Percentiles rank a stretch among this genome's conserved stretches.
phyloP scores from a whole-genome alignment of 2,329 filamentous ascomycete species.

The Thielaviopsis euricoi region DNA sequence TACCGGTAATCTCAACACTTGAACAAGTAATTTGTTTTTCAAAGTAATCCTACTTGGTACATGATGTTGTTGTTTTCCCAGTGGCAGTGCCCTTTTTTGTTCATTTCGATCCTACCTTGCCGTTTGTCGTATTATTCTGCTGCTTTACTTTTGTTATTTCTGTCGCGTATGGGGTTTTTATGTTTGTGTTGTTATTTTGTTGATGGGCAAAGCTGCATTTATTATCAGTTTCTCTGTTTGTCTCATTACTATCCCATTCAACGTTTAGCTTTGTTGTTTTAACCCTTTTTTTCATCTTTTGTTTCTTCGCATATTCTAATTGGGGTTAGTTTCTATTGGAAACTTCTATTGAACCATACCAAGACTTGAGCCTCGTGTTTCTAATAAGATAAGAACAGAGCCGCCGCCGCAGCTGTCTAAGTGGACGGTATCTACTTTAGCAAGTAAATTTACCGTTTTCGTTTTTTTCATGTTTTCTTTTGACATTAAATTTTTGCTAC shows the following conservation, averaged over 20 bases:
- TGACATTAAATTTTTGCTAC: background rate
- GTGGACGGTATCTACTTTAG: background rate
- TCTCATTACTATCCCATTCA: too few species aligned
- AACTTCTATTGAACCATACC: background rate
- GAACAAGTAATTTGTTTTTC: background rate
- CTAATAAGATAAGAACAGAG: background rate
- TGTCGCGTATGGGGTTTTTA: too few species aligned
- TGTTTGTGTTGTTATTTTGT: background rate
- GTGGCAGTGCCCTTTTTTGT: background rate
- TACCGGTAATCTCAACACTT: constrained; percentile 22
- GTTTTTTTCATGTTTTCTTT: background rate
- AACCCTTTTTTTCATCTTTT: background rate
- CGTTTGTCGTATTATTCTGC: too few species aligned
- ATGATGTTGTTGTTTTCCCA: too few species aligned
- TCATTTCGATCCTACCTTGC: too few species aligned
- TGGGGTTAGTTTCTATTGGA: too few species aligned
- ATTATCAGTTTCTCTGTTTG: background rate
- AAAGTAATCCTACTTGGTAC: too few species aligned
- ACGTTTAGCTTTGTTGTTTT: background rate
- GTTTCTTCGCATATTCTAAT: background rate
- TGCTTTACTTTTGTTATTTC: background rate
- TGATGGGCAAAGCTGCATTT: background rate
- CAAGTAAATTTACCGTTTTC: background rate
- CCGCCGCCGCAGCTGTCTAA: too few species aligned
- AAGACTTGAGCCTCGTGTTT: background rate